phyloP scores from a whole-genome alignment of 1,284 basidiomycete species.

The Sanghuangporus weigelae region DNA sequence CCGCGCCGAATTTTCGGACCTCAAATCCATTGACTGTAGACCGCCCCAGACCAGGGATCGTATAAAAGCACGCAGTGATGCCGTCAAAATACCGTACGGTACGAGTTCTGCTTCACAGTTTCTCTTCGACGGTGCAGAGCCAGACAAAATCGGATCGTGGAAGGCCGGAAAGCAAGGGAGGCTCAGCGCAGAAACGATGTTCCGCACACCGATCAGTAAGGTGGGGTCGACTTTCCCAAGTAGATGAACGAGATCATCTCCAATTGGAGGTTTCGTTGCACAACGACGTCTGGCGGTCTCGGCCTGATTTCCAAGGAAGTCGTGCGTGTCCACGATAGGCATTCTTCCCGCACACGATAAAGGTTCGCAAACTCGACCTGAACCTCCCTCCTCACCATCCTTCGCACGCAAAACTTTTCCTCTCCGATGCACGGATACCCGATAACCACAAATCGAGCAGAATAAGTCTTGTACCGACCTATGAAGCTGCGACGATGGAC shows the following conservation, averaged over 20 bases:
- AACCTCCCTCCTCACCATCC: background rate
- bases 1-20: background rate
- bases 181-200: background rate
- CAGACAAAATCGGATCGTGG: background rate
- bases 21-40: constrained; percentile 6
- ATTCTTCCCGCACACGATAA: constrained; percentile 4
- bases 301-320: background rate
- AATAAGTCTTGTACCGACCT: background rate
- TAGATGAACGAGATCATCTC: background rate
- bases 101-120: background rate
- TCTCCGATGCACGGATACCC: background rate
- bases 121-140: background rate
- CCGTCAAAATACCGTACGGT: constrained; percentile 9
- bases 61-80: constrained; percentile 4
- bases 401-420: background rate
- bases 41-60: constrained; percentile 3
- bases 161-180: background rate
- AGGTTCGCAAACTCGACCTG: background rate
- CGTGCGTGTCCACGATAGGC: constrained; percentile 9
- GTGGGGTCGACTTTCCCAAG: constrained; percentile 7
- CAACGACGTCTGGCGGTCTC: background rate
- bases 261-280: background rate
- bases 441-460: constrained; percentile 12
- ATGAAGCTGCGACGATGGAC: background rate
- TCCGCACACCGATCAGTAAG: constrained; percentile 1